Base-by-base conservation (phyloP, 2,329 filamentous ascomycete species). In the Colletotrichum agaves region DNA sequence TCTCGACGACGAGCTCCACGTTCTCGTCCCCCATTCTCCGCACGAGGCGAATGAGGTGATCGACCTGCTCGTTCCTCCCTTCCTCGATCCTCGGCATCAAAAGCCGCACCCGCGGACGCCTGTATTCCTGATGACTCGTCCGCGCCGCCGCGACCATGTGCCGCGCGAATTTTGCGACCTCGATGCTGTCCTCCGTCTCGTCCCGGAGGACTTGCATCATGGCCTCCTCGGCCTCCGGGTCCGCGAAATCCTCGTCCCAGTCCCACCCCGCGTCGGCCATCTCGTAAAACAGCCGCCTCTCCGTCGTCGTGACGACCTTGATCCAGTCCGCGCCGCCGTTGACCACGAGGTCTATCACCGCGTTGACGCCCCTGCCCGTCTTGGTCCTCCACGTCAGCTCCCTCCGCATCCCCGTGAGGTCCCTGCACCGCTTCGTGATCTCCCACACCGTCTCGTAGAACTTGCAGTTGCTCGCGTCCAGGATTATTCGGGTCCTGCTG, bases 211-310 rank as follows among this genome's bases (percentile, higher is more conserved):
- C 11, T 2, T 75, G 76, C 59, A 81, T 69, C 2, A 75, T 74
- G 0, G 74, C 70, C 56, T 79, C 77, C 8, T 77, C 76, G 74
- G 76, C 79, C 55, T 80, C 79, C 6, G 75, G 74, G 33, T 71
- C 67, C 7, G 76, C 74, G 5, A 71, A 63, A 4, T 73, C 70
- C 6, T 78, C 77, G 5, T 78, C 80, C 80, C 80, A 82, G 6
- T 73, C 74, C 80, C 80, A 82, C 4, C 80, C 80, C n/a, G 74
- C 74, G 50, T 81, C 79, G 3, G 75, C 75, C 80, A 82, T 78
- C 50, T 82, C 78, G 3, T 79, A 73, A 7, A 77, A 77, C 58
- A 82, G 72, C 31, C 79, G 27, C 11, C 69, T 56, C 46, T 70
- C 63, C n/a, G 69, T 71, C 3, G 69, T 71, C 5, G 67, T 71